Evolutionary conservation across 306 rosid species (phyloP).

Genomic region (Senna tora): DNA sequence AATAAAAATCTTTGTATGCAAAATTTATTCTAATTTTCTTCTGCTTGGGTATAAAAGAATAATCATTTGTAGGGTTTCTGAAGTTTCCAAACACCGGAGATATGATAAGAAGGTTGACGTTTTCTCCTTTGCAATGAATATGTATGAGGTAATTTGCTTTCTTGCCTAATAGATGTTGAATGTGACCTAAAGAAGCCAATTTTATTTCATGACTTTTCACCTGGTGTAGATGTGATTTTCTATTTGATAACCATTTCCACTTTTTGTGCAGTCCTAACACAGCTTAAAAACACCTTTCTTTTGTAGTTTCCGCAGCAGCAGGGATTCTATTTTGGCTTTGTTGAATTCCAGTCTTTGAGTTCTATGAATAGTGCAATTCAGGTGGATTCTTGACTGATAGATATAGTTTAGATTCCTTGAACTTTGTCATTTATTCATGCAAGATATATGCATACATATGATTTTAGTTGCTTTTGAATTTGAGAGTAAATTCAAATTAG

Average conservation of each 20-base stretch:
- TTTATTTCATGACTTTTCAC: slow-evolving; percentile 37
- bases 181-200: slow-evolving; percentile 18
- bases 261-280: slow-evolving; percentile 28
- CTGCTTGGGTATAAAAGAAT: slow-evolving; percentile 40
- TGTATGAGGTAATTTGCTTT: slow-evolving; percentile 75
- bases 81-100: slow-evolving; percentile 84
- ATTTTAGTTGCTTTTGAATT: slow-evolving; percentile 23
- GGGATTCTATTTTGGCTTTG: slow-evolving; percentile 83
- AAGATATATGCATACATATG: slow-evolving; percentile 11
- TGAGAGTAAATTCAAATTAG: slow-evolving; percentile 28
- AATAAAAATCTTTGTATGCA: background rate
- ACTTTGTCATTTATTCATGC: slow-evolving; percentile 21
- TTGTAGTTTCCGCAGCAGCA: slow-evolving; percentile 57
- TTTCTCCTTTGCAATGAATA: slow-evolving; percentile 91
- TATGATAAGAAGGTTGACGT: slow-evolving; percentile 96
- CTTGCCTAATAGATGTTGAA: slow-evolving; percentile 16
- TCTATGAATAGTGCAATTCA: slow-evolving; percentile 72
- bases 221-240: slow-evolving; percentile 84
- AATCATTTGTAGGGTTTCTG: slow-evolving; percentile 97
- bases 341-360: slow-evolving; percentile 60
- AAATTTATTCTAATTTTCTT: slow-evolving; percentile 19
- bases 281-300: slow-evolving; percentile 4
- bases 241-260: background rate
- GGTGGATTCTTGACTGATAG: slow-evolving; percentile 45
- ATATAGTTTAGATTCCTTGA: slow-evolving; percentile 22